Conservation (phyloP, 495 filamentous ascomycete genomes). For the Aspergillus sparsus region DNA sequence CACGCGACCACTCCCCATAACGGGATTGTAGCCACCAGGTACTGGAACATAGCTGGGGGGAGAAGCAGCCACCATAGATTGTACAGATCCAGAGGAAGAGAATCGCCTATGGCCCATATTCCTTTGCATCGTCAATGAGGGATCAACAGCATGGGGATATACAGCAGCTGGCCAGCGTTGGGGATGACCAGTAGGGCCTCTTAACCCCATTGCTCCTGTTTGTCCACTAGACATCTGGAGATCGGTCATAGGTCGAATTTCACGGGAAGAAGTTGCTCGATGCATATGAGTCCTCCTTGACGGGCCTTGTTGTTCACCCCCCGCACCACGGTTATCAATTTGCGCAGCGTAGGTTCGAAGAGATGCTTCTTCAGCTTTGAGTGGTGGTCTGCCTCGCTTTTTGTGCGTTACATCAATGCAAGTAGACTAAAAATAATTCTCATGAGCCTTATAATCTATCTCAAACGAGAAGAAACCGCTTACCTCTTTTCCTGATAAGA, state of each 20-base stretch:
- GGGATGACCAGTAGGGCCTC: constrained; percentile 29
- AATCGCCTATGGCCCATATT: constrained; percentile 37
- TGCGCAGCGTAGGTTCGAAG: constrained; percentile 40
- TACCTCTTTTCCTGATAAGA: constrained; percentile 66
- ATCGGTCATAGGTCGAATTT: constrained; percentile 49
- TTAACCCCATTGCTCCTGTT: constrained; percentile 27
- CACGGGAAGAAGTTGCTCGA: constrained; percentile 44
- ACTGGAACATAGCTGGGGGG: constrained; percentile 35
- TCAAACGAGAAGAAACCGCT: constrained; percentile 31
- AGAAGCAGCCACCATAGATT: constrained; percentile 31
- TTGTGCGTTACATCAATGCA: constrained; percentile 96
- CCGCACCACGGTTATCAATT: constrained; percentile 30
- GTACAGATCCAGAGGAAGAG: constrained; percentile 40
- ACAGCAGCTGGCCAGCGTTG: constrained; percentile 43
- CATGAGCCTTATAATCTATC: neutral
- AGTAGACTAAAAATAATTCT: constrained; percentile 57
- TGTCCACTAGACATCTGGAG: constrained; percentile 34
- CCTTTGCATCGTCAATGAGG: constrained; percentile 31
- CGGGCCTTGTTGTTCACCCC: constrained; percentile 31
- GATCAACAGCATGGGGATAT: constrained; percentile 40
- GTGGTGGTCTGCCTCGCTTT: constrained; percentile 86
- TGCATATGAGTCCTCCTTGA: constrained; percentile 37
- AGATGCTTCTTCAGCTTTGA: constrained; percentile 75
- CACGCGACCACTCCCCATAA: constrained; percentile 29
- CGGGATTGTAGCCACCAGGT: constrained; percentile 34